Conservation (phyloP, 2,329 filamentous ascomycete species). For the Phoma sp. region DNA sequence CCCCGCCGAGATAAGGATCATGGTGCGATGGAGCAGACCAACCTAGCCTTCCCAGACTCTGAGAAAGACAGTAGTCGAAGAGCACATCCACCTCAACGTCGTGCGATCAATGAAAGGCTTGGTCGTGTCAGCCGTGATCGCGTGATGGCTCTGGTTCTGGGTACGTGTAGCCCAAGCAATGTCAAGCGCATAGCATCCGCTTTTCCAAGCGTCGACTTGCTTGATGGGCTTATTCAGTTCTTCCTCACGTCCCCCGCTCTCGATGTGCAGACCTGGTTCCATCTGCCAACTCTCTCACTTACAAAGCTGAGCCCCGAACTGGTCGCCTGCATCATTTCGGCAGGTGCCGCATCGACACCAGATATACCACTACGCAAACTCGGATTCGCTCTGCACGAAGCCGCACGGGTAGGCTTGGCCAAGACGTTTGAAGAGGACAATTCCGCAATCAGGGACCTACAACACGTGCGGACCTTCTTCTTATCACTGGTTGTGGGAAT, state of each 20-base stretch:
- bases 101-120: constrained; percentile 51
- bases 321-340: constrained; percentile 64
- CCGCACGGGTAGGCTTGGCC: constrained; percentile 49
- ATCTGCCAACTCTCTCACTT: constrained; percentile 64
- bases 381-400: constrained; percentile 60
- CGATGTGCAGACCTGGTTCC: constrained; percentile 65
- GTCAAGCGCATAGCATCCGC: constrained; percentile 61
- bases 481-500: constrained; percentile 60
- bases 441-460: constrained; percentile 57
- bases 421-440: constrained; percentile 58
- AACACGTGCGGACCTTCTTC: constrained; percentile 58
- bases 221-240: constrained; percentile 67
- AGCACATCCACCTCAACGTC: constrained; percentile 43
- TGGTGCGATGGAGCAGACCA: constrained; percentile 38
- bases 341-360: constrained; percentile 65
- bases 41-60: constrained; percentile 47
- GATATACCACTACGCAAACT: constrained; percentile 64
- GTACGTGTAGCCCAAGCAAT: constrained; percentile 61
- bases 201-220: constrained; percentile 65
- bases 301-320: constrained; percentile 64
- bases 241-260: constrained; percentile 64
- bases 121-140: constrained; percentile 59
- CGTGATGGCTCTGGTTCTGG: constrained; percentile 68
- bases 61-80: constrained; percentile 41
- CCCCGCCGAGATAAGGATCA: constrained; percentile 41